Evolutionary conservation across 225 moss, liverwort and hornwort species (phyloP).

Genomic region (Sphagnum tenellum): DNA sequence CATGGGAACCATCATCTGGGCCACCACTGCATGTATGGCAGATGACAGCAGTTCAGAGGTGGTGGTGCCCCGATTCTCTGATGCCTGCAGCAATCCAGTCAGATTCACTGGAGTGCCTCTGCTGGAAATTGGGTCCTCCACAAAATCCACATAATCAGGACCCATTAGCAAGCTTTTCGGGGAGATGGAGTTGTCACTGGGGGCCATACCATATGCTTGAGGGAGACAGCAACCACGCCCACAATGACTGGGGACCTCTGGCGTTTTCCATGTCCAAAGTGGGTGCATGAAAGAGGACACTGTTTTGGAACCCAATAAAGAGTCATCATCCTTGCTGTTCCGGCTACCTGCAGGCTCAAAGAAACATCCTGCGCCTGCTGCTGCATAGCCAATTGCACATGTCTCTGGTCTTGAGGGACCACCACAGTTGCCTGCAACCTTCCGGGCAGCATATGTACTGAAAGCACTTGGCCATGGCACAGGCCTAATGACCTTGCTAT

Average conservation of each 20-base stretch:
- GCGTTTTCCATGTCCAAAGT: conserved; percentile 32
- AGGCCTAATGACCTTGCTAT: conserved; percentile 43
- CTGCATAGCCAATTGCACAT: conserved; percentile 4
- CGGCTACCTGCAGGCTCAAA: too few relatives aligned
- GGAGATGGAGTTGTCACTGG: conserved; percentile 34
- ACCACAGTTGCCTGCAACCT: conserved; percentile 9
- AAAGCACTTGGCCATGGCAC: conserved; percentile 74
- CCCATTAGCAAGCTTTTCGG: conserved; percentile 76
- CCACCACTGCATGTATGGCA: conserved; percentile 62
- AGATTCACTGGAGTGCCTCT: not conserved
- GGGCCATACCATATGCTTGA: conserved; percentile 16
- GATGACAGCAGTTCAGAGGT: conserved; percentile 50
- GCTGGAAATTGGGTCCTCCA: conserved; percentile 14
- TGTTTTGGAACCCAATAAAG: conserved; percentile 14
- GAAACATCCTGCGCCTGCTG: not conserved
- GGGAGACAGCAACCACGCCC: conserved; percentile 75
- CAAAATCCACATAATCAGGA: conserved; percentile 67
- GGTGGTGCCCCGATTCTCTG: conserved; percentile 5
- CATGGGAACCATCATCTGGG: conserved; percentile 62
- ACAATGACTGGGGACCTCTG: conserved; percentile 53
- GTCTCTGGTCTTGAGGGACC: conserved; percentile 3
- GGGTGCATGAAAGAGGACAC: conserved; percentile 30
- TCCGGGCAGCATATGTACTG: conserved; percentile 55
- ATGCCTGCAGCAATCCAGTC: conserved; percentile 3
- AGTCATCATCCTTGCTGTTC: conserved; percentile 36